Evolutionary conservation across 352 stramenopile genomes (phyloP), one percentile per base, ranked within the genome.

Genomic region (Globisporangium ultimum): DNA sequence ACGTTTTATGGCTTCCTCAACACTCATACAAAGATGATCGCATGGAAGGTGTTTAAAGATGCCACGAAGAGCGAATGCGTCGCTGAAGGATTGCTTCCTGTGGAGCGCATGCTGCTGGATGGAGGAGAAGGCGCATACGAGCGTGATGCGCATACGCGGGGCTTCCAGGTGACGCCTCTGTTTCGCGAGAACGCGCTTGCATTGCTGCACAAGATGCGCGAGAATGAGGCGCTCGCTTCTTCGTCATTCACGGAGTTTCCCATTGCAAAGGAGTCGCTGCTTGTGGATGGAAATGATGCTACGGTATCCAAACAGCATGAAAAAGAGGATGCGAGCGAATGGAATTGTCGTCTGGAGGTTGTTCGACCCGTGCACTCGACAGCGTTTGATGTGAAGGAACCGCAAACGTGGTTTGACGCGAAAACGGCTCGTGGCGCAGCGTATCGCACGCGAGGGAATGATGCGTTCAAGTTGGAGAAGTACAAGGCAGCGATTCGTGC

Each of bases 381-480:
- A 7, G 11, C 14, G 14, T 18, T 55, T 17, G 32, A 45, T 20
- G 34, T n/a, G 12, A 24, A 5, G 1, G 41, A 40, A 1, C 28
- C 28, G 15, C 21, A 58, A 12, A 21, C 55, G 8, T 89, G 75
- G 81, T 78, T 89, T 21, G 63, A 66, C 11, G 72, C 62, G 55
- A 92, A 92, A 47, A 40, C 87, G 15, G 20, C 43, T 21, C 72
- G 72, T 36, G 82, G 78, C 32, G 63, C 45, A 2, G 62, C 70
- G 28, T 87, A 84, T 38, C 78, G 78, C 34, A 43, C 60, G 20
- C 74, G 74, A 34, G 82, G 78, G 41, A 89, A 88, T 49, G 70
- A 78, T 4, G 67, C 65, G 42, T 89, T 88, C 58, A 85, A 84
- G 51, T 24, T 58, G 12, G 61, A 75, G 28, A 64, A 57, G 13